Base-by-base conservation (phyloP, 2,329 filamentous ascomycete species). In the Hymenoscyphus scutula region DNA sequence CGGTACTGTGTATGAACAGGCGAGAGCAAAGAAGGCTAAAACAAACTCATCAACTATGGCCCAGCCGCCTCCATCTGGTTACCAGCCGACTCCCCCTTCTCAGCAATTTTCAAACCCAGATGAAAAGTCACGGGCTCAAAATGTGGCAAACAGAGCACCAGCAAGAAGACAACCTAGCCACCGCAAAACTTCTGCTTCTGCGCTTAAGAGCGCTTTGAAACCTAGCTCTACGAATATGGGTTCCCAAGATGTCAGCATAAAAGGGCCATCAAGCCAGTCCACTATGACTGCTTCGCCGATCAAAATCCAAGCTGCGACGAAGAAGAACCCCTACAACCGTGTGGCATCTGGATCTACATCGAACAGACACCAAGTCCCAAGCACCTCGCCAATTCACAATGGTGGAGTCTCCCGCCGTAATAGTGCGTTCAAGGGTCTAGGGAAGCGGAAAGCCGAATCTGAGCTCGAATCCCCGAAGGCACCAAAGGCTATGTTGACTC, bases 161-260 rank as follows among this genome's bases (percentile, higher is more conserved):
- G 25, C 19, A 32, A 38, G 25, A 57, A 59, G 32, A 17, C 25
- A 59, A 59, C 58, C 58, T 23, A 29, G 15, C 4, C 58, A 59
- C 53, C 58, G 58, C 19, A 29, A 53, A 15, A 51, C 45, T 25
- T 25, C 56, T 27, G 15, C 37, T 19, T 19, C 19, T 19, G 11
- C 15, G 13, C 32, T 59, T 3, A 59, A 59, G 38, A 59, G 58
- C 25, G 58, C 45, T 23, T 19, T 59, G 30, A 59, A 59, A 29
- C n/a, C 27, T 15, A 59, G 25, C 13, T 53, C 41, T 30, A 25
- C 25, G 30, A 30, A 17, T 19, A 19, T 17, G 8, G 37, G 27
- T 30, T 7, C 41, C 34, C 34, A 15, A 54, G 25, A 54, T 10
- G 11, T 23, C 25, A 19, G 13, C 19, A 54, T 54, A 13, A n/a